These are phyloP conservation scores for Serendipita sp. DNA, from an alignment of 768 basidiomycete genomes.

Conservation along the genomic window DNA sequence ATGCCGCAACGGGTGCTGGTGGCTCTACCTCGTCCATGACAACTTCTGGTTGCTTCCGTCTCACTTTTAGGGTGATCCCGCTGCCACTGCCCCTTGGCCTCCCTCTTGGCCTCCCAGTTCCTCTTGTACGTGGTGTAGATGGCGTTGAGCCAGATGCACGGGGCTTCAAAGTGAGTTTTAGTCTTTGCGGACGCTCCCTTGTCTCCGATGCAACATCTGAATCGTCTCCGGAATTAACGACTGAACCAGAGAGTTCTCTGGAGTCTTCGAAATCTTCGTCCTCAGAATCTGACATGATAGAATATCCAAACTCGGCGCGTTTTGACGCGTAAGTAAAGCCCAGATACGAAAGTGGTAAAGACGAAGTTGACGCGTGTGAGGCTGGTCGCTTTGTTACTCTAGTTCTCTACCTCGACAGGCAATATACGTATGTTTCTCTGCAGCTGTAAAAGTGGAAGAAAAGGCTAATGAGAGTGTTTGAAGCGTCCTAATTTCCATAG, in stretches of 20 bases:
- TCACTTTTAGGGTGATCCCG: neutral
- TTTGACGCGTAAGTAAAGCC: neutral
- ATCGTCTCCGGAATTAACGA: neutral
- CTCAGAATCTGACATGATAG: neutral
- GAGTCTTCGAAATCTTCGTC: conserved; percentile 4
- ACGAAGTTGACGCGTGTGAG: neutral
- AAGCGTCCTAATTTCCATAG: neutral
- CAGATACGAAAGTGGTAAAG: neutral
- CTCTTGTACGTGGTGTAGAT: neutral
- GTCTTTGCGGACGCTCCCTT: neutral
- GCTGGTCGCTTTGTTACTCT: too few relatives aligned
- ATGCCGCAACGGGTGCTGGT: neutral
- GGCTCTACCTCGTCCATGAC: neutral
- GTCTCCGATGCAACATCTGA: neutral
- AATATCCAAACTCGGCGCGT: neutral
- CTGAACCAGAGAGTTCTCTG: conserved; percentile 2
- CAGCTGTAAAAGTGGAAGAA: too few relatives aligned
- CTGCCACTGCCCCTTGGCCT: neutral
- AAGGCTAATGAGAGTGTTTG: neutral
- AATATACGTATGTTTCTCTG: too few relatives aligned
- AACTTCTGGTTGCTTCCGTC: neutral
- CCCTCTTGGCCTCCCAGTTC: neutral
- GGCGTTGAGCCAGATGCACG: neutral
- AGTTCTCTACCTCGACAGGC: too few relatives aligned
- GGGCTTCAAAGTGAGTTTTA: conserved; percentile 1